These are phyloP conservation scores for Glonium stellatum DNA, from an alignment of 495 filamentous ascomycete genomes.

Conservation along the genomic window DNA sequence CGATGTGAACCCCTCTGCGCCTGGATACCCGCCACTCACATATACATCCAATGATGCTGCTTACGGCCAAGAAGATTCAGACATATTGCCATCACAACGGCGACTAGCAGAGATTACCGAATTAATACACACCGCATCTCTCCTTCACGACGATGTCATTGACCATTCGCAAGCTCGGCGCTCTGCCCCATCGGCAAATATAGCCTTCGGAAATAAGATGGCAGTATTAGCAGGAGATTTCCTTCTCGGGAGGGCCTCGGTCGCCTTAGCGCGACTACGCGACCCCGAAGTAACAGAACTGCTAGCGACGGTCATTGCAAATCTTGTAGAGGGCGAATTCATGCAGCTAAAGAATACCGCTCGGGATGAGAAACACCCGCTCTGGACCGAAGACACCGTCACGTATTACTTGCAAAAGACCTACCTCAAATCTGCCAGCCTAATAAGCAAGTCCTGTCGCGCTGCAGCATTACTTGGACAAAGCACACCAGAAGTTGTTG, in stretches of 20 bases:
- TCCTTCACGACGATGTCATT: constrained; percentile 97
- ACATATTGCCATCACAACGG: constrained; percentile 86
- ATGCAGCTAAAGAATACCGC: constrained; percentile 98
- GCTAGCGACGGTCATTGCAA: constrained; percentile 91
- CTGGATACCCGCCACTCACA: constrained; percentile 37
- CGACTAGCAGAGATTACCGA: constrained; percentile 95
- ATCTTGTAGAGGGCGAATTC: constrained; percentile 96
- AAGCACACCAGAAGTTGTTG: constrained; percentile 67
- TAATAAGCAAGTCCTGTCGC: constrained; percentile 93
- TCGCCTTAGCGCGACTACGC: constrained; percentile 81
- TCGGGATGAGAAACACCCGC: constrained; percentile 70
- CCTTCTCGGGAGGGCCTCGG: constrained; percentile 83
- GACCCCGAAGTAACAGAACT: constrained; percentile 93
- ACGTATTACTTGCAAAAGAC: constrained; percentile 98
- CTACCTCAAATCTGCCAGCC: constrained; percentile 89
- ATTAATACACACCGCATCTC: constrained; percentile 90
- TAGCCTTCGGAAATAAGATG: constrained; percentile 97
- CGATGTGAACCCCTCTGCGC: constrained; percentile 65
- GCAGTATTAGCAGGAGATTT: constrained; percentile 95
- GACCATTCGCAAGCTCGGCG: constrained; percentile 81
- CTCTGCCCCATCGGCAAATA: constrained; percentile 78
- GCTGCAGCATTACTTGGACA: constrained; percentile 81
- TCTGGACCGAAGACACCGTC: constrained; percentile 78
- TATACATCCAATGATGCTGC: constrained; percentile 44
- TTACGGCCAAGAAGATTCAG: constrained; percentile 50